Percentiles rank a stretch among this genome's conserved stretches.
Evolutionary conservation across 169 alveolate species (phyloP).

Genomic region (Eimeria zaria): DNA sequence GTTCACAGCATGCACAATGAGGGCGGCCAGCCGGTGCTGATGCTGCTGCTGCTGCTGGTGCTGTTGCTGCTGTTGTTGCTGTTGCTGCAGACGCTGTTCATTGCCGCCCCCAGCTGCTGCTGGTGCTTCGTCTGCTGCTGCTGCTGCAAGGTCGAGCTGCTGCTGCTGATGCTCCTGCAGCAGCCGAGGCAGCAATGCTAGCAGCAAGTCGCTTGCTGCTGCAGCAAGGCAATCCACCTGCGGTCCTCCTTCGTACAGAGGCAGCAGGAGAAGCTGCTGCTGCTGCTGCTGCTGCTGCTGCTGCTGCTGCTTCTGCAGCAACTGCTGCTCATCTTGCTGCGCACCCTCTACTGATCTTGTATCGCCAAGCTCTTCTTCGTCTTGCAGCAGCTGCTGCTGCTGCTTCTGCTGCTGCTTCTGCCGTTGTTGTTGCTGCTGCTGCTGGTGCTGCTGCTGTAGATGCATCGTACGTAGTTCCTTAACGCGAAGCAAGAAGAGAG

Average conservation of each 20-base stretch:
- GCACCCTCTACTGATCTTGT: background rate
- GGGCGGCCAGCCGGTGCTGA: constrained; percentile 7
- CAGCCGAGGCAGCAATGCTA: constrained; percentile 40
- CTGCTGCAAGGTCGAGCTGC: constrained; percentile 19
- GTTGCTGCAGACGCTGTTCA: background rate
- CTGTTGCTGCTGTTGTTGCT: constrained; percentile 45
- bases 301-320: constrained; percentile 12
- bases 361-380: background rate
- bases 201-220: constrained; percentile 72
- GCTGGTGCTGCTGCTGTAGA: constrained; percentile 55
- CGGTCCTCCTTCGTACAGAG: constrained; percentile 71
- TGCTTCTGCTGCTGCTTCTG: constrained; percentile 25
- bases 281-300: constrained; percentile 55
- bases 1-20: background rate
- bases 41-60: constrained; percentile 22
- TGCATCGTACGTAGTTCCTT: constrained; percentile 40
- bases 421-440: constrained; percentile 1
- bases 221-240: constrained; percentile 60
- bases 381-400: constrained; percentile 7
- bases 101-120: constrained; percentile 2
- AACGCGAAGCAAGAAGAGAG: constrained; percentile 61
- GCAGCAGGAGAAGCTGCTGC: constrained; percentile 42
- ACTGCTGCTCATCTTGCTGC: constrained; percentile 1
- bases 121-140: constrained; percentile 53
- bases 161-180: constrained; percentile 75